Base-by-base conservation (phyloP, 2,329 filamentous ascomycete species). In the Didymella lethalis region DNA sequence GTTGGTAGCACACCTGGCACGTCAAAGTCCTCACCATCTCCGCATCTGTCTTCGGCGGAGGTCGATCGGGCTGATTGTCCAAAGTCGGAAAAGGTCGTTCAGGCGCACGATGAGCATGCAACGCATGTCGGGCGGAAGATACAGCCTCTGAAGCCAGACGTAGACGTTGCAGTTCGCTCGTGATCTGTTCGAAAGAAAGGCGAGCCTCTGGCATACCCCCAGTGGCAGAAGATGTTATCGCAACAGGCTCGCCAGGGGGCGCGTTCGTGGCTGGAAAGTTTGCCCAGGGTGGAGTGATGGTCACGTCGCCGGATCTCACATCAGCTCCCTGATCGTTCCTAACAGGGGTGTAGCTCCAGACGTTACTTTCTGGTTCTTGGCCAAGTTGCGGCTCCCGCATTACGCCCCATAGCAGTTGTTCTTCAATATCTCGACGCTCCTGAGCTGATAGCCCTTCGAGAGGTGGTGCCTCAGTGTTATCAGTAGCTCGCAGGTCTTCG, bases 1-100 rank as follows among this genome's bases (percentile, higher is more conserved):
- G 84, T 10, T 76, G 77, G 64, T 83, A 83, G 66, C 84, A 86
- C 18, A 85, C 77, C 59, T 82, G 80, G 63, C 84, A 86, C 41
- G 83, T 79, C 28, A 86, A 69, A 31, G 79, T 81, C 38, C 82
- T 73, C 5, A 73, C 82, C 79, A 85, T 78, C 44, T 84, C 79
- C 36, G 78, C 79, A 8, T 83, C 79, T 18, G 78, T 76, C 63
- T 81, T 79, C 0, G 83, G 79, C 18, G 79, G 71, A 1, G 84
- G 83, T 7, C 83, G 78, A 49, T 78, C 75, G 6, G 79, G 77
- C 57, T 78, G 74, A 43, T 78, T 78, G 62, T 84, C 83, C 0
- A 85, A 76, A 12, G 79, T 78, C 14, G 60, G 59, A 36, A 57
- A 47, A 50, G 70, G 63, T 54, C 45, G 61, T 11, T 64, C 51